Conservation (phyloP, 139 green algal genomes). For the Ettlia oleoabundans region DNA sequence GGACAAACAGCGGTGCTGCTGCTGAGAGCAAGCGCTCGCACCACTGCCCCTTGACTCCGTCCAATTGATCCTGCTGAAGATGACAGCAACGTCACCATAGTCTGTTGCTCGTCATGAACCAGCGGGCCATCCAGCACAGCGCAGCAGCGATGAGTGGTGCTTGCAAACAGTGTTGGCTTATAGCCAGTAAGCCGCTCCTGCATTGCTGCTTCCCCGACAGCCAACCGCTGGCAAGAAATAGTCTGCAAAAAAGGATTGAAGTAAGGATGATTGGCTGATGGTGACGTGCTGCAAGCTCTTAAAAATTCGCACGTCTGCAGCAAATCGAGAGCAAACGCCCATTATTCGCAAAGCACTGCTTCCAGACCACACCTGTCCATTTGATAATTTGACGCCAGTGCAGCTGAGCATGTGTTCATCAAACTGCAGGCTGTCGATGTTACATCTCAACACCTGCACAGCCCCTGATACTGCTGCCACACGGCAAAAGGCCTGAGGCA, state of each 20-base stretch:
- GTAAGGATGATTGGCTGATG: not conserved
- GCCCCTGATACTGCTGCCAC: constrained; percentile 40
- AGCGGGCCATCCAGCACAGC: constrained; percentile 32
- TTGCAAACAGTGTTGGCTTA: not conserved
- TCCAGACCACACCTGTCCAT: constrained; percentile 14
- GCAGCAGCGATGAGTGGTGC: constrained; percentile 3
- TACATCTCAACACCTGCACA: constrained; percentile 45
- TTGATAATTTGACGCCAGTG: constrained; percentile 14
- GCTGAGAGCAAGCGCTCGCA: constrained; percentile 41
- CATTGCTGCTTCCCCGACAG: not conserved
- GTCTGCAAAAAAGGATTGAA: not conserved
- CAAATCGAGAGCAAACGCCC: not conserved
- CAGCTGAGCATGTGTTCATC: constrained; percentile 32
- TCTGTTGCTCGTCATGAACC: constrained; percentile 18
- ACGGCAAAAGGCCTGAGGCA: constrained; percentile 58
- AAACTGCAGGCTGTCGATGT: constrained; percentile 9
- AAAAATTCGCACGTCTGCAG: not conserved
- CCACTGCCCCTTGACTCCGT: not conserved
- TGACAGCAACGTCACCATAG: constrained; percentile 31
- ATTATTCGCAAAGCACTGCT: not conserved
- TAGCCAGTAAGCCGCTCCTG: constrained; percentile 20
- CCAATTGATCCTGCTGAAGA: not conserved
- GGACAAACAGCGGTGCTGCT: constrained; percentile 19
- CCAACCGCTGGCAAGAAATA: constrained; percentile 27
- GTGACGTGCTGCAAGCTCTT: not conserved